These are phyloP conservation scores for Eucalyptus tenuipes DNA, from an alignment of 345 rosid species.

Conservation along the genomic window DNA sequence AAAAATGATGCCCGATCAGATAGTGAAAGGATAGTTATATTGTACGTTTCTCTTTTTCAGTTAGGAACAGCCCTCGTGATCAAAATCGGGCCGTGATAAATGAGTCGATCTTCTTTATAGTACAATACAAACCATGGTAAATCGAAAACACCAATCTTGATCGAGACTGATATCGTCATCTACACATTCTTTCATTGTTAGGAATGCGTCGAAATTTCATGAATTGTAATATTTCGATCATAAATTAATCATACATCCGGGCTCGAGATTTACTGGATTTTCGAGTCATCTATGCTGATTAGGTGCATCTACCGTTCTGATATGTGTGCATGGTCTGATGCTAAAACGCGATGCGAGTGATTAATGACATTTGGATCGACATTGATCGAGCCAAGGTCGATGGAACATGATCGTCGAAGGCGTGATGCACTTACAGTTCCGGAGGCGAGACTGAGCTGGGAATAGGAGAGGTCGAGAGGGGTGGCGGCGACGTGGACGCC, in stretches of 20 bases:
- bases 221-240: neutral
- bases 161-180: neutral
- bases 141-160: neutral
- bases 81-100: neutral
- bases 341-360: neutral
- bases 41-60: neutral
- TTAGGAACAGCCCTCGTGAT: neutral
- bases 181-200: neutral
- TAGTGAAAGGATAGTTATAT: neutral
- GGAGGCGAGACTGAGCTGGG: conserved; percentile 46
- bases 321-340: neutral
- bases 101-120: neutral
- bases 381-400: neutral
- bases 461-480: conserved; percentile 42
- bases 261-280: neutral
- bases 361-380: neutral
- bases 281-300: neutral
- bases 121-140: neutral
- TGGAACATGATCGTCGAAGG: neutral
- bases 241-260: neutral
- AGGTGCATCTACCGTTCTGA: neutral
- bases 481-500: conserved; percentile 60
- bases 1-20: neutral
- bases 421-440: conserved; percentile 27
- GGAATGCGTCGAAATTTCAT: neutral